Percentiles rank a stretch among this genome's conserved stretches.
These are phyloP conservation scores for Leccinum subfulvum DNA, from an alignment of 1,284 basidiomycete genomes.

Conservation along the genomic window DNA sequence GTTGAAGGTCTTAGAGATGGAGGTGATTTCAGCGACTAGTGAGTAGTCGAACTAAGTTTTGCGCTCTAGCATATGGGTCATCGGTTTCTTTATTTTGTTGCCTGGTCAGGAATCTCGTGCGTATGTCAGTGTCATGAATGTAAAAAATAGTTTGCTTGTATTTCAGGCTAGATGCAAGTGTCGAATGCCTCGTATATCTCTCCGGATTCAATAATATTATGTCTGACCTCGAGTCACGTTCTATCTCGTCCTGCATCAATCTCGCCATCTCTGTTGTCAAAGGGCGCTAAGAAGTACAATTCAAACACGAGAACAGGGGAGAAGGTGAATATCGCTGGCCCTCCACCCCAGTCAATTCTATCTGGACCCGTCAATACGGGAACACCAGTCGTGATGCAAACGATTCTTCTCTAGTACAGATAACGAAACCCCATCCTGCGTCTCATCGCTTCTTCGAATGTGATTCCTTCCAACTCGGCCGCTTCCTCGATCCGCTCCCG, in stretches of 20 bases:
- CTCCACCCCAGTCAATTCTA: background rate
- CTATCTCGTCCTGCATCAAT: conserved; percentile 5
- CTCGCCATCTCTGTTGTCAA: conserved; percentile 7
- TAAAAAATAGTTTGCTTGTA: background rate
- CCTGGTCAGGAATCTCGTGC: background rate
- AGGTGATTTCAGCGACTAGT: conserved; percentile 34
- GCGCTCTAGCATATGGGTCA: background rate
- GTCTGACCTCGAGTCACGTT: background rate
- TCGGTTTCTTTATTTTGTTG: background rate
- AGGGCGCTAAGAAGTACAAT: background rate
- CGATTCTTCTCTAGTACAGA: conserved; percentile 13
- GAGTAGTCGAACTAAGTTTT: conserved; percentile 19
- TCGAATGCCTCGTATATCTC: background rate
- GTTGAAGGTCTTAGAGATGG: conserved; percentile 41
- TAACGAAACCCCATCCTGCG: conserved; percentile 39
- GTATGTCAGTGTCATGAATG: background rate
- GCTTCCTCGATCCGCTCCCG: conserved; percentile 47
- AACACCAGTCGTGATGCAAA: background rate
- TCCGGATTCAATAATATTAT: background rate
- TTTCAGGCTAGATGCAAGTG: background rate
- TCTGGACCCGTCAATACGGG: background rate
- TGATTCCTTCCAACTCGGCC: conserved; percentile 49
- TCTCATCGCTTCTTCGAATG: conserved; percentile 51
- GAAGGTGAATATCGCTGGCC: background rate
- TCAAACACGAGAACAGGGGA: background rate